Conservation (phyloP, 2,329 filamentous ascomycete genomes). For the Xylaria sp. region DNA sequence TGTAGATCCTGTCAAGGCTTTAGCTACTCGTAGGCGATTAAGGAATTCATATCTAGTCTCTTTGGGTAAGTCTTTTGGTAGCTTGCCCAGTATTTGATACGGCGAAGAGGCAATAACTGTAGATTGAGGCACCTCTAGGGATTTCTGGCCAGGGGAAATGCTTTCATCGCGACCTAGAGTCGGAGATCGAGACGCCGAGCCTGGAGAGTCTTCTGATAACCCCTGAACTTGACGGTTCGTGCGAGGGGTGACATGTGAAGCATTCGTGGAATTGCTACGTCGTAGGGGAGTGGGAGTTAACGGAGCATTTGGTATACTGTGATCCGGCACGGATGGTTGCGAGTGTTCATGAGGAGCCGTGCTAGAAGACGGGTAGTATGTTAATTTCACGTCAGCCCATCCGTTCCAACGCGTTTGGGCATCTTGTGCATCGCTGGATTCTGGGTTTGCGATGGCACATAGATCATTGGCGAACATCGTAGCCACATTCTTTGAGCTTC, state of each 20-base stretch:
- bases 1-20: conserved; percentile 74
- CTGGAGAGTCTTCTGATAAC: conserved; percentile 61
- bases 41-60: conserved; percentile 85
- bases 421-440: conserved; percentile 50
- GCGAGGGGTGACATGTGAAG: conserved; percentile 52
- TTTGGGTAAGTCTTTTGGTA: conserved; percentile 73
- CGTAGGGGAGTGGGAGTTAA: conserved; percentile 80
- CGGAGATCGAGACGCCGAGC: conserved; percentile 51
- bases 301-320: conserved; percentile 60
- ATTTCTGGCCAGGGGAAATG: conserved; percentile 62
- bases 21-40: conserved; percentile 83
- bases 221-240: conserved; percentile 47
- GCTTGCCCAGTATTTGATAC: conserved; percentile 65
- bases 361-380: conserved; percentile 73
- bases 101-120: conserved; percentile 63
- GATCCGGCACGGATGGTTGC: conserved; percentile 45
- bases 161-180: conserved; percentile 53
- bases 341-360: conserved; percentile 44
- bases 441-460: conserved; percentile 74
- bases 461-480: conserved; percentile 85
- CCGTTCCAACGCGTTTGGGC: conserved; percentile 68
- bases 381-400: conserved; percentile 82
- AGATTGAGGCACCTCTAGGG: conserved; percentile 71
- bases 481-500: conserved; percentile 59
- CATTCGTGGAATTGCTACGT: conserved; percentile 68